Base-by-base conservation (phyloP, 371 early-diverging fungal genomes). In the Saksenaea oblongispora region DNA sequence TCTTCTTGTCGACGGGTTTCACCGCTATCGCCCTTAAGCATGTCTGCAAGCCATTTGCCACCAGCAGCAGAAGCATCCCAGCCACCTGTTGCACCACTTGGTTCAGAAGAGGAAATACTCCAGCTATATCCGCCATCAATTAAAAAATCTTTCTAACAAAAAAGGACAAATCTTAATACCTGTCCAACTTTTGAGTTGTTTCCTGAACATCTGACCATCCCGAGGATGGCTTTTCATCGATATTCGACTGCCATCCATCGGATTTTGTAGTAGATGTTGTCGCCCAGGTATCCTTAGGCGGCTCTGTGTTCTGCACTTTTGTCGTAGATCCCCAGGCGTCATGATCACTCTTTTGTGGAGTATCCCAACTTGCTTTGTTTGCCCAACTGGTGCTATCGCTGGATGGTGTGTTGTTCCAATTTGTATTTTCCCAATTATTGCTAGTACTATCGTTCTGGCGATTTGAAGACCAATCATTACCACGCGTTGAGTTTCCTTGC, bases 1-100 rank as follows among this genome's bases (percentile, higher is more conserved):
- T 82, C 78, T 54, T 82, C 83, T 56, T 65, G 65, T 34, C 51
- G 51, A 9, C 51, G 51, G 14, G 14, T 18, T 47, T 47, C 51
- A 8, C n/a, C 51, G 5, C 22, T 22, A 22, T 47, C 51, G 3
- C 51, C 51, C 22, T 47, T 47, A 8, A 18, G 22, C 27, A 47
- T n/a, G 4, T 47, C 51, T 10, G 17, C 5, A 22, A 47, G 22
- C 51, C 51, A 47, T 22, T 47, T 47, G 22, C 51, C 51, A 22
- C 51, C 51, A 1, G 51, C 51, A 18, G 51, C 51, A n/a, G 51
- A 17, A 18, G 51, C 22, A 10, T 47, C 26, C 51, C 51, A 47
- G 27, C 51, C 51, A 9, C 51, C 51, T 8, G 18, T 26, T 22
- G 18, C 24, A 18, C 51, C 51, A 47, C 27, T 22, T 2, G 51